Conservation (phyloP, 2,329 filamentous ascomycete species). For the Karstenula rhodostoma region DNA sequence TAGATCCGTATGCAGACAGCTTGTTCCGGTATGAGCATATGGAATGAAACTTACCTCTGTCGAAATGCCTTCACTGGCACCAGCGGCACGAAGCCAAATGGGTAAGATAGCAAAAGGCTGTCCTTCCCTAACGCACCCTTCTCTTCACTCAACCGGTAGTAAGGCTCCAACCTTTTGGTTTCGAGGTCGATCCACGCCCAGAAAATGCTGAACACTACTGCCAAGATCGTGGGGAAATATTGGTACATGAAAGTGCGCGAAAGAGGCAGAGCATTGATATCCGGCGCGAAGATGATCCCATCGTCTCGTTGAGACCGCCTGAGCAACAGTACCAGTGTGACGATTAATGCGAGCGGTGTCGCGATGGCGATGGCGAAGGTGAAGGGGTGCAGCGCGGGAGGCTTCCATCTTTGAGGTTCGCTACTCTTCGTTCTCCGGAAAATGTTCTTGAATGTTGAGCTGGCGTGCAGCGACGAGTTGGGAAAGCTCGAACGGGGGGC, state of each 20-base stretch:
- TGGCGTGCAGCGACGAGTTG: background rate
- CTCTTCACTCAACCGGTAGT: conserved; percentile 62
- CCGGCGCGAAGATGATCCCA: conserved; percentile 53
- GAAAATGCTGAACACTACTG: conserved; percentile 63
- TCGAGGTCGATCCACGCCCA: conserved; percentile 70
- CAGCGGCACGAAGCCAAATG: conserved; percentile 57
- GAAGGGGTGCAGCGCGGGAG: conserved; percentile 25
- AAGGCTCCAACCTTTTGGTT: conserved; percentile 66
- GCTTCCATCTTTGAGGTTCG: conserved; percentile 27
- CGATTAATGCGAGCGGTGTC: conserved; percentile 46
- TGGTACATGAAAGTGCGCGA: conserved; percentile 59
- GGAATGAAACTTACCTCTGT: conserved; percentile 31
- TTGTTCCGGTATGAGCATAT: background rate
- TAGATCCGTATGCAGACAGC: no score
- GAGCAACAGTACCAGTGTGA: conserved; percentile 56
- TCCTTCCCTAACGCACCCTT: conserved; percentile 55
- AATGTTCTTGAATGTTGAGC: background rate
- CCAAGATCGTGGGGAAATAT: conserved; percentile 59
- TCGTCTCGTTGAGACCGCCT: conserved; percentile 51
- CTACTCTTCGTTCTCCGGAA: conserved; percentile 1
- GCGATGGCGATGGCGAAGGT: conserved; percentile 24
- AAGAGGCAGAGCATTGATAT: conserved; percentile 49
- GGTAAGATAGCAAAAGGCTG: conserved; percentile 64
- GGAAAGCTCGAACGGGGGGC: conserved; percentile 8
- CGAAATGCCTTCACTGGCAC: conserved; percentile 54